These are phyloP conservation scores for Aspergillus aculeatus DNA, from an alignment of 2,329 filamentous ascomycete genomes.

Conservation along the genomic window DNA sequence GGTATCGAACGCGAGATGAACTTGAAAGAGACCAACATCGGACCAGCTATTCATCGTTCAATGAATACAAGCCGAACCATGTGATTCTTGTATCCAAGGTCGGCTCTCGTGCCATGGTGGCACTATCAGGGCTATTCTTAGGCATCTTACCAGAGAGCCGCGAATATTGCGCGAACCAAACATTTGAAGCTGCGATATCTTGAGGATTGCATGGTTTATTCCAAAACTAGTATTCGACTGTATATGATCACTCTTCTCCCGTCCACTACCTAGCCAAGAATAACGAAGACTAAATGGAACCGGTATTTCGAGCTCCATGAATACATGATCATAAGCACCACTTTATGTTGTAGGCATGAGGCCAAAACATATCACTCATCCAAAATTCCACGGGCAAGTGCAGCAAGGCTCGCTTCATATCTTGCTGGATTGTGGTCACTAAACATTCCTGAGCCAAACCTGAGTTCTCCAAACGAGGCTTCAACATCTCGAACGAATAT, in stretches of 20 bases:
- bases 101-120: too few relatives aligned
- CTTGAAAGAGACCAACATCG: too few relatives aligned
- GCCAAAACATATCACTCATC: conserved; percentile 32
- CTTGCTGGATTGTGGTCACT: conserved; percentile 72
- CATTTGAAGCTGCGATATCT: not conserved
- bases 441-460: conserved; percentile 72
- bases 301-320: not conserved
- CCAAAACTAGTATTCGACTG: not conserved
- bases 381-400: conserved; percentile 51
- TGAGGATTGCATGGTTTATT: not conserved
- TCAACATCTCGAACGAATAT: conserved; percentile 72
- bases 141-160: too few relatives aligned
- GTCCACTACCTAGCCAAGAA: not conserved
- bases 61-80: too few relatives aligned
- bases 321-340: not conserved
- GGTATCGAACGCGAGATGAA: too few relatives aligned
- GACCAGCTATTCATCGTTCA: too few relatives aligned
- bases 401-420: conserved; percentile 68
- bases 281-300: not conserved
- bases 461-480: conserved; percentile 65
- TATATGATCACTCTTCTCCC: not conserved
- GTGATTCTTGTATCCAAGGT: too few relatives aligned
- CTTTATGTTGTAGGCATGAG: not conserved
- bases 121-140: too few relatives aligned
- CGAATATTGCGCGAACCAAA: not conserved